Evolutionary conservation across 495 filamentous ascomycete species (phyloP).

Genomic region (Aspergillus indologenus): DNA sequence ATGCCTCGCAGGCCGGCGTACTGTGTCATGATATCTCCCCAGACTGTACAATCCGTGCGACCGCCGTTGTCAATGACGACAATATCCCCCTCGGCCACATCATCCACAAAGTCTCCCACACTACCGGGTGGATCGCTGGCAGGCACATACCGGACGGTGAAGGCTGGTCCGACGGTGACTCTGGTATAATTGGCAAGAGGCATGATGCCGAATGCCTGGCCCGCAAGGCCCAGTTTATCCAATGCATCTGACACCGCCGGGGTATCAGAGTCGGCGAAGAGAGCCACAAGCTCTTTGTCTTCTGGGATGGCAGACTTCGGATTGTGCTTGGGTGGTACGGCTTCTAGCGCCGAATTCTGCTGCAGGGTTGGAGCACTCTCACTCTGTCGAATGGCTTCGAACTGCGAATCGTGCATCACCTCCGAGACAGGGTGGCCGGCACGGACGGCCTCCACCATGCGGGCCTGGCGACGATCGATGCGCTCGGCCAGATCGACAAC

Average conservation of each 20-base stretch:
- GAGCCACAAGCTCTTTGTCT: constrained; percentile 19
- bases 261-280: constrained; percentile 23
- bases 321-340: neutral
- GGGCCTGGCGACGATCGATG: constrained; percentile 18
- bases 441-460: constrained; percentile 19
- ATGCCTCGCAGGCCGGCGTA: constrained; percentile 22
- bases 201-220: constrained; percentile 22
- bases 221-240: constrained; percentile 24
- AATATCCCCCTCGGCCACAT: constrained; percentile 20
- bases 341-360: neutral
- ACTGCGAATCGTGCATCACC: constrained; percentile 24
- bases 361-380: neutral
- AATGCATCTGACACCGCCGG: constrained; percentile 24
- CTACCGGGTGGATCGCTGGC: constrained; percentile 23
- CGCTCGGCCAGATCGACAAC: constrained; percentile 15
- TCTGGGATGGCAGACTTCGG: constrained; percentile 14
- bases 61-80: constrained; percentile 24
- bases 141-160: constrained; percentile 23
- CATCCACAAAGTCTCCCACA: constrained; percentile 25
- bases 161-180: constrained; percentile 22
- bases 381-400: constrained; percentile 20
- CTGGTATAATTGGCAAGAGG: constrained; percentile 21
- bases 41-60: constrained; percentile 23
- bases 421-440: constrained; percentile 18
- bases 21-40: constrained; percentile 27